phyloP scores from a whole-genome alignment of 306 rosid genomes.

The Fragaria vesca region DNA sequence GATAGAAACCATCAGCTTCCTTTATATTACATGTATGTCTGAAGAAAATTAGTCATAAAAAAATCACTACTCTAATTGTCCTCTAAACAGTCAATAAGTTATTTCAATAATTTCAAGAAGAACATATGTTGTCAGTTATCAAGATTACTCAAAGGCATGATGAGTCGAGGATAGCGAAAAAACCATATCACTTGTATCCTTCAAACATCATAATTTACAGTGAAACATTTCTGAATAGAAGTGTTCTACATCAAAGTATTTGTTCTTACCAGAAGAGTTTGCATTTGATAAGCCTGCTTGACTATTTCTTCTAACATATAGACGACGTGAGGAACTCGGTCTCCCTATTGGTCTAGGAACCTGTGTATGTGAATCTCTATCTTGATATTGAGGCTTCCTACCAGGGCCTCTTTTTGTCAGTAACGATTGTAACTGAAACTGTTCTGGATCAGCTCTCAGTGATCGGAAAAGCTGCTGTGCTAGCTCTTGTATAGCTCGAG shows the following conservation, averaged over 20 bases:
- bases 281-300: conserved; percentile 8
- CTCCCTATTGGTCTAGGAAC: conserved; percentile 12
- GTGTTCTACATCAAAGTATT: neutral
- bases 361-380: neutral
- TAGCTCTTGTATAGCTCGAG: conserved; percentile 26
- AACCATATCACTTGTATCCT: neutral
- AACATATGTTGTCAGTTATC: neutral
- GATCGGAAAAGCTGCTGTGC: conserved; percentile 21
- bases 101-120: neutral
- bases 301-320: neutral
- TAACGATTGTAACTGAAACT: conserved; percentile 13
- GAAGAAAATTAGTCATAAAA: neutral
- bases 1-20: conserved; percentile 2
- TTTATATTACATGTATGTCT: neutral
- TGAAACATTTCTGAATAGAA: neutral
- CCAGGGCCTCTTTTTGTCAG: conserved; percentile 11
- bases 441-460: conserved; percentile 30
- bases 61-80: neutral
- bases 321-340: neutral
- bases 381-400: conserved; percentile 11
- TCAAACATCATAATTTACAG: neutral
- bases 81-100: neutral
- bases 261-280: conserved; percentile 2
- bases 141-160: neutral
- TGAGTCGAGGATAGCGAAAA: neutral